Conservation (phyloP, 2,329 filamentous ascomycete species). For the Aspergillus felis region DNA sequence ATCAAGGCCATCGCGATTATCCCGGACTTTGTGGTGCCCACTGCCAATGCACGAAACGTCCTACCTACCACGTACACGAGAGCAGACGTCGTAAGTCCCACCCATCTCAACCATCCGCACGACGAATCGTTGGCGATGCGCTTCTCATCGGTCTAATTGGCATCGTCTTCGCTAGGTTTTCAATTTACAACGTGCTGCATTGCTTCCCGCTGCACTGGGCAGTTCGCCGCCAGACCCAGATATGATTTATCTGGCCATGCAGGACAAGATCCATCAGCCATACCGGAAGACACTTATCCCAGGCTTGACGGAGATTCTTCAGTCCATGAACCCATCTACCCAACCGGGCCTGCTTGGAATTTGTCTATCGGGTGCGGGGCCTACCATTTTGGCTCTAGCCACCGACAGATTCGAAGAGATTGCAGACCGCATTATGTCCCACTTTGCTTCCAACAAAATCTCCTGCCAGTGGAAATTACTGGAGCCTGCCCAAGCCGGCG, state of each 20-base stretch:
- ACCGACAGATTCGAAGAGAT: conserved; percentile 87
- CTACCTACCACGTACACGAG: conserved; percentile 76
- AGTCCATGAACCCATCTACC: conserved; percentile 81
- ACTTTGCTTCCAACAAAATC: conserved; percentile 64
- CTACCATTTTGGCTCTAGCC: conserved; percentile 88
- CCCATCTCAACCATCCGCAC: not conserved
- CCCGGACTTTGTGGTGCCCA: conserved; percentile 93
- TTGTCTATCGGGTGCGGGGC: conserved; percentile 89
- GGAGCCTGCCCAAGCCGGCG: conserved; percentile 71
- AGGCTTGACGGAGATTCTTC: conserved; percentile 82
- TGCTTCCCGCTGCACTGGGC: conserved; percentile 84
- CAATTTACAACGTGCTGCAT: conserved; percentile 89
- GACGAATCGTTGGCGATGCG: not conserved
- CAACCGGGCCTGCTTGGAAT: conserved; percentile 89
- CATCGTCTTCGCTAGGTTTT: conserved; percentile 51
- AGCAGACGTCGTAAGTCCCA: conserved; percentile 68
- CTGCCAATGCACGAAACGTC: conserved; percentile 81
- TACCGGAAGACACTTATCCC: conserved; percentile 91
- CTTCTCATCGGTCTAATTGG: not conserved
- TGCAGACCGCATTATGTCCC: conserved; percentile 69
- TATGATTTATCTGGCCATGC: conserved; percentile 96
- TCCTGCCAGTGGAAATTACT: conserved; percentile 82
- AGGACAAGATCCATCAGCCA: conserved; percentile 96
- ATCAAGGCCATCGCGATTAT: conserved; percentile 98
- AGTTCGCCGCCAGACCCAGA: conserved; percentile 86